phyloP scores from a whole-genome alignment of 129 eudicot genomes.

The Artemisia tridentata region DNA sequence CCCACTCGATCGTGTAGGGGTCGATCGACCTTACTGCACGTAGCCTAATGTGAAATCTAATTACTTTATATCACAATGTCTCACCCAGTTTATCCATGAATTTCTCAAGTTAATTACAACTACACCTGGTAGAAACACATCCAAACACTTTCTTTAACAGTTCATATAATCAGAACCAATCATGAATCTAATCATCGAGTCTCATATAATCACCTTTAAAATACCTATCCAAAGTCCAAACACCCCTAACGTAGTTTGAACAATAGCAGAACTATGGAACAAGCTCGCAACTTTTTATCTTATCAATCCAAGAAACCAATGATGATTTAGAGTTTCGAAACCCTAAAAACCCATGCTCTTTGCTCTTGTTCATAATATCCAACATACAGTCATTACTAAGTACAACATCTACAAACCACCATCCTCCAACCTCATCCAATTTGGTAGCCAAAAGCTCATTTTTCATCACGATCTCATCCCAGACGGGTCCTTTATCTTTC shows the following conservation, averaged over 20 bases:
- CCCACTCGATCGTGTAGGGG: no score
- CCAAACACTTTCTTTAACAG: neutral
- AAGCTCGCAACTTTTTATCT: constrained; percentile 21
- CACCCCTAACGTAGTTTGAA: neutral
- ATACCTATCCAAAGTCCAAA: neutral
- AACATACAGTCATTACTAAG: constrained; percentile 10
- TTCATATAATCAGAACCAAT: no score
- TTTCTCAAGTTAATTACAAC: no score
- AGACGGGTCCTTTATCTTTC: constrained; percentile 51
- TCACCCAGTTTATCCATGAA: no score
- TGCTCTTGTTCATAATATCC: constrained; percentile 46
- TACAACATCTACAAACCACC: constrained; percentile 46
- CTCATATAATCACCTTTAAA: neutral
- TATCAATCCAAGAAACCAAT: constrained; percentile 41
- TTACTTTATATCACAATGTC: neutral
- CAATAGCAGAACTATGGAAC: neutral
- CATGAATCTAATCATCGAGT: neutral
- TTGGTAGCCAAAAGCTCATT: constrained; percentile 34
- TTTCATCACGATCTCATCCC: constrained; percentile 52
- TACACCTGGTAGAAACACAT: neutral
- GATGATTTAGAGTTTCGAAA: constrained; percentile 26
- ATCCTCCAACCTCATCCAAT: constrained; percentile 42
- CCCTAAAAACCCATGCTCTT: constrained; percentile 37
- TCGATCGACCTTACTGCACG: no score
- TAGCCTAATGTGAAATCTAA: neutral